Evolutionary conservation across 306 rosid genomes (phyloP).

Genomic region (Ormosia emarginata): DNA sequence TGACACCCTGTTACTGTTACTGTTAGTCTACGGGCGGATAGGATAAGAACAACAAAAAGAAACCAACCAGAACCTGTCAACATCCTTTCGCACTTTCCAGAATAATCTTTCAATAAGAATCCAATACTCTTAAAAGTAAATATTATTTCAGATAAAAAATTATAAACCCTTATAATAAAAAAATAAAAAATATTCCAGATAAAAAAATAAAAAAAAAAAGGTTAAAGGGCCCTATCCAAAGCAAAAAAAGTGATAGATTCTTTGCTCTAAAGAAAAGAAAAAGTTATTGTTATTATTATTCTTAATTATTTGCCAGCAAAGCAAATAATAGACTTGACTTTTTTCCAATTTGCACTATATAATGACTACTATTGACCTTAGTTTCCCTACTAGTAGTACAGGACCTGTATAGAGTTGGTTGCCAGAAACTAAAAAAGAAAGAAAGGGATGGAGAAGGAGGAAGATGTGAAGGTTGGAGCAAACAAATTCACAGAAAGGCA

Average conservation of each 20-base stretch:
- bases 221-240: background rate
- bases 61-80: slow-evolving; percentile 25
- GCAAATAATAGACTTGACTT: background rate
- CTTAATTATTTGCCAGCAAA: slow-evolving; percentile 17
- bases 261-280: background rate
- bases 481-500: slow-evolving; percentile 74
- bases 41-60: slow-evolving; percentile 38
- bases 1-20: background rate
- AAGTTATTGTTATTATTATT: slow-evolving; percentile 13
- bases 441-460: slow-evolving; percentile 50
- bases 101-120: slow-evolving; percentile 25
- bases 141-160: background rate
- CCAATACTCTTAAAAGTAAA: background rate
- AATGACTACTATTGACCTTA: background rate
- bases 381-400: background rate
- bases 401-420: background rate
- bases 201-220: no score
- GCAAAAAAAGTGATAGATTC: background rate
- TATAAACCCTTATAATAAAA: no score
- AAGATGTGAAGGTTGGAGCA: slow-evolving; percentile 88
- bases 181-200: no score
- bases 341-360: background rate
- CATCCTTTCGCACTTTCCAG: slow-evolving; percentile 40
- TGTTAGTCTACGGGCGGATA: background rate
- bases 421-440: background rate